Percentiles rank a stretch among this genome's conserved stretches.
phyloP scores from a whole-genome alignment of 208 protist genomes.

The Naegleria fowleri region DNA sequence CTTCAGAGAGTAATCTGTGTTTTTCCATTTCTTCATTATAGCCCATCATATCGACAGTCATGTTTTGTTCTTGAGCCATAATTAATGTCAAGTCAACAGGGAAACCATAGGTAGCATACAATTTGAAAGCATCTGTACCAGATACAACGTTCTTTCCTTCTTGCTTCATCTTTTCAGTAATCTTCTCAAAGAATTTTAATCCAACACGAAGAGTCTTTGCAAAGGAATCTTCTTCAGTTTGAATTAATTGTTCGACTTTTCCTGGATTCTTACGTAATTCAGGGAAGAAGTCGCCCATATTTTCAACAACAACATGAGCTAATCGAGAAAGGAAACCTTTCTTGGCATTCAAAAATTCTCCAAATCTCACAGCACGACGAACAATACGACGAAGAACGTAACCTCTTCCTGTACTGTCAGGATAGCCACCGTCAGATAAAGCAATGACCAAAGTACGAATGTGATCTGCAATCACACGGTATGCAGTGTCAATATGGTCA shows the following conservation, averaged over 20 bases:
- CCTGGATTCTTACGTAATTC: conserved; percentile 73
- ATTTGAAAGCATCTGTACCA: conserved; percentile 76
- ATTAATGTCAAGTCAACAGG: conserved; percentile 93
- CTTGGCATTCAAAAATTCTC: conserved; percentile 57
- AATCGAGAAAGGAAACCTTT: conserved; percentile 86
- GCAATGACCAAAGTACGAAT: conserved; percentile 95
- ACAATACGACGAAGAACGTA: conserved; percentile 96
- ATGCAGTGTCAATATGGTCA: conserved; percentile 83
- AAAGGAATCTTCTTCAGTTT: conserved; percentile 92
- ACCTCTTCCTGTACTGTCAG: conserved; percentile 81
- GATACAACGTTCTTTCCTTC: conserved; percentile 56
- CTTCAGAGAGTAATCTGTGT: conserved; percentile 57
- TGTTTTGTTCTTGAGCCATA: conserved; percentile 88
- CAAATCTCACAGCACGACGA: conserved; percentile 91
- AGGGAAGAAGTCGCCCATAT: conserved; percentile 84
- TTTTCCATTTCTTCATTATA: conserved; percentile 71
- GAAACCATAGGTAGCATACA: conserved; percentile 95
- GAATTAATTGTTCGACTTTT: conserved; percentile 75
- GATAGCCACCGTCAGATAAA: conserved; percentile 91
- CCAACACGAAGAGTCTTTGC: conserved; percentile 86
- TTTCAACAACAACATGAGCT: conserved; percentile 73
- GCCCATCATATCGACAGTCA: conserved; percentile 70
- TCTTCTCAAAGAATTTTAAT: conserved; percentile 80
- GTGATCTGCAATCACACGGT: conserved; percentile 98
- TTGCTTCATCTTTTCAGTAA: conserved; percentile 36